Base-by-base conservation (phyloP, 1,139 yeast genomes). In the Candida neerlandica region DNA sequence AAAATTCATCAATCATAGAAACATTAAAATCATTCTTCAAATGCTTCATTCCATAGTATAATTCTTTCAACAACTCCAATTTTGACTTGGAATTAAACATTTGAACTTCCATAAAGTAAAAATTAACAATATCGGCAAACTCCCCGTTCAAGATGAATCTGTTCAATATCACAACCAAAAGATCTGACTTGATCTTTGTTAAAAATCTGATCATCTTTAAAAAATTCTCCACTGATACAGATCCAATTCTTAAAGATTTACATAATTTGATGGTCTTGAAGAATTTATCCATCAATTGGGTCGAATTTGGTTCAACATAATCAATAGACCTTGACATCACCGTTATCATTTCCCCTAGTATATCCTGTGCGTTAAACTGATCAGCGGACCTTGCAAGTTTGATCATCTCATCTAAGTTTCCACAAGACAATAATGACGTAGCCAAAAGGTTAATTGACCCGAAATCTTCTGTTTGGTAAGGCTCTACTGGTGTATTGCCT, bases 41-140 rank as follows among this genome's bases (percentile, higher is more conserved):
- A 6, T 33, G 14, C 12, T 26, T 43, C 45, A 34, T 43, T 14
- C 41, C 51, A 14, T 54, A 41, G 41, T 55, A 58, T 41, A 67
- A 59, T 35, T 55, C 44, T 11, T 52, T 46, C 33, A 69, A 55
- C 6, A 68, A 37, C 11, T 51, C 51, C 14, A 53, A 15, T 44
- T 59, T 58, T 11, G 66, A 67, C 5, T 44, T 49, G 1, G 32
- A 29, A 14, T 56, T 54, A 4, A 55, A 47, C 4, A 69, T 43
- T 19, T 55, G 47, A 21, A 65, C 59, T 54, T 71, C 74, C 55
- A 70, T 51, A 47, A 67, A 65, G 41, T 67, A 67, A 53, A 67
- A 69, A 51, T 65, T 67, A 16, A 71, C 39, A 29, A 65, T 55
- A 33, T 56, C 57, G 3, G 69, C 37, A 21, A 59, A 45, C 10